Evolutionary conservation across 371 early-diverging fungal species (phyloP), one percentile per base, ranked within the genome.

Genomic region (Smittium mucronatum): DNA sequence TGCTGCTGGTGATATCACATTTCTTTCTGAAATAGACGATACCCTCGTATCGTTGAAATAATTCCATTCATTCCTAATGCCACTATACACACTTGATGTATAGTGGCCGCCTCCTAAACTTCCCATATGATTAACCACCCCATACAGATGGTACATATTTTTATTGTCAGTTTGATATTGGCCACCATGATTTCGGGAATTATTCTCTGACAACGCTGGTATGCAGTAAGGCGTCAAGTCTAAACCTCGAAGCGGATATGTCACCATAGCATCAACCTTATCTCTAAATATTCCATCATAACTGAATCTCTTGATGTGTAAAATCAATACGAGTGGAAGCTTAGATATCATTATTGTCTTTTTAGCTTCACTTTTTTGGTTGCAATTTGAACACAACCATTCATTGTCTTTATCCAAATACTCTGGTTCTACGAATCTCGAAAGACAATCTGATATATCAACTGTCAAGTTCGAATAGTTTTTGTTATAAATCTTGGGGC

Each of bases 61-160:
- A 75, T 88, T 89, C 98, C 98, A 97, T 75, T 89, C 84, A 29
- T 84, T 82, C 16, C 86, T 83, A 69, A 88, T 81, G 1, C 87
- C 87, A 72, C 89, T 89, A 47, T 88, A 81, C 1, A 95, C 93
- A 73, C 85, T 86, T 0, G 97, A 95, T 25, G 96, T 97, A 71
- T 97, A 97, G 74, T 97, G 98, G 0, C 98, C 98, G 36, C 93
- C 90, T 63, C 86, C 90, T 63, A 95, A 77, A 0, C 91, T 86
- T 11, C 98, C 98, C 75, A 86, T 92, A 73, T 97, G 98, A 74
- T 94, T 95, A 81, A 95, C 93, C n/a, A 97, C 89, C 26, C 88
- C 93, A 76, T 93, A 95, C 31, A 95, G 76, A 74, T 93, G 88
- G 75, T 94, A 97, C 29, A 73, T 35, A 1, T 79, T 58, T 32